A percentile compares a stretch with the other conserved stretches of the same genome.
Conservation (phyloP, 495 filamentous ascomycete species). For the Aspergillus kassunensis region DNA sequence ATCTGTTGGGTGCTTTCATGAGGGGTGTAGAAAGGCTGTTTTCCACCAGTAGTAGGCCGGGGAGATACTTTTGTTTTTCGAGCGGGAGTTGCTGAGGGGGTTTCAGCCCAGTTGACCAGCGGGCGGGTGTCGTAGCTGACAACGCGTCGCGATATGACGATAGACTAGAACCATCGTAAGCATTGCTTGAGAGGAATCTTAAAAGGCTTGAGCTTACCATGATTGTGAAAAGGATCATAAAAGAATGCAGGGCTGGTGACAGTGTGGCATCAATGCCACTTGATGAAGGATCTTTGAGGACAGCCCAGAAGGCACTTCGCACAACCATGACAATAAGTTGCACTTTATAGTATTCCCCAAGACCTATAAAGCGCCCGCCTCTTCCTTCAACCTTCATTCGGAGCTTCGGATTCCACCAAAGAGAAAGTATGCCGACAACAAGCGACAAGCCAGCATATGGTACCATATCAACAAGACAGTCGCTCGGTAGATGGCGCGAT, state of each 20-base stretch:
- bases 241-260: conserved; percentile 50
- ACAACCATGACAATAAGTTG: conserved; percentile 59
- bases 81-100: conserved; percentile 30
- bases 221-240: conserved; percentile 50
- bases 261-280: conserved; percentile 37
- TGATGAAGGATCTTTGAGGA: conserved; percentile 46
- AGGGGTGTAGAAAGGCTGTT: conserved; percentile 17
- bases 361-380: conserved; percentile 59
- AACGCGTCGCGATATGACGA: conserved; percentile 42
- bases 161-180: conserved; percentile 27
- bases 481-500: conserved; percentile 19
- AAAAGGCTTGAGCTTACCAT: conserved; percentile 44
- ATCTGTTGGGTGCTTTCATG: conserved; percentile 18
- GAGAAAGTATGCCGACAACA: conserved; percentile 49
- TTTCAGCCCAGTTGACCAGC: conserved; percentile 53
- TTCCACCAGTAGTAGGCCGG: conserved; percentile 10
- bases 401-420: conserved; percentile 78
- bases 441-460: conserved; percentile 45
- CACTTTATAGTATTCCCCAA: conserved; percentile 63
- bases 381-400: conserved; percentile 59
- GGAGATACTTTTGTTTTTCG: conserved; percentile 27
- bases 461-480: conserved; percentile 30
- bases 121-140: conserved; percentile 51
- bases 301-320: conserved; percentile 50
- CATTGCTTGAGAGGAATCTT: neutral